Evolutionary conservation across 331 rosid species (phyloP).

Genomic region (Cydonia oblonga): DNA sequence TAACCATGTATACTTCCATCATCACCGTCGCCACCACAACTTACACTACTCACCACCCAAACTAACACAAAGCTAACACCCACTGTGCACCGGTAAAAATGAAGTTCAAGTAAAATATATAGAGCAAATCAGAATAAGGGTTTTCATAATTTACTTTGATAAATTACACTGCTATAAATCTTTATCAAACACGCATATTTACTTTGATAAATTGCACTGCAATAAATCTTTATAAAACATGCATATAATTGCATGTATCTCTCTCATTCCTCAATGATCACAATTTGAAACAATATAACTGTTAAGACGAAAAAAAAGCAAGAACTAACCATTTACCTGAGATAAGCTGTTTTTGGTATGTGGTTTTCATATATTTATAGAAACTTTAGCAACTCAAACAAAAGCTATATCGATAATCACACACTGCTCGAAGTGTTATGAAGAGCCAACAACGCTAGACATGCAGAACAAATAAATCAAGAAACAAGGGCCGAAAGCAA

Average conservation of each 20-base stretch:
- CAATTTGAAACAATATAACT: neutral
- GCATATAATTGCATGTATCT: slow-evolving; percentile 3
- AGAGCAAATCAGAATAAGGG: neutral
- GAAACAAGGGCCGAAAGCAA: neutral
- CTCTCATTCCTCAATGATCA: slow-evolving; percentile 6
- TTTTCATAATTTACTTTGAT: neutral
- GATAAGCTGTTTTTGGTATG: neutral
- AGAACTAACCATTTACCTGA: neutral
- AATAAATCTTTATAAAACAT: slow-evolving; percentile 3
- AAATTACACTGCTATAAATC: slow-evolving; percentile 3
- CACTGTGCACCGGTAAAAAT: neutral
- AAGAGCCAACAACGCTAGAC: neutral
- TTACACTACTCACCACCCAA: neutral
- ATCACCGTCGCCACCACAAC: neutral
- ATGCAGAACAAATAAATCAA: neutral
- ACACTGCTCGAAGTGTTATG: neutral
- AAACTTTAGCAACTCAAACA: neutral
- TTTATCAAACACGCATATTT: slow-evolving; percentile 2
- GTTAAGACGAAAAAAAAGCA: neutral
- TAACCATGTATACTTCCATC: neutral
- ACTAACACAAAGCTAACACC: neutral
- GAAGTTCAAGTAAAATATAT: neutral
- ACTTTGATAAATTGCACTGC: neutral
- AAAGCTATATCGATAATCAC: neutral
- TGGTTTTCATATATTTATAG: neutral